Evolutionary conservation across 495 filamentous ascomycete genomes (phyloP).

Genomic region (Trichocladium uniseriatum): DNA sequence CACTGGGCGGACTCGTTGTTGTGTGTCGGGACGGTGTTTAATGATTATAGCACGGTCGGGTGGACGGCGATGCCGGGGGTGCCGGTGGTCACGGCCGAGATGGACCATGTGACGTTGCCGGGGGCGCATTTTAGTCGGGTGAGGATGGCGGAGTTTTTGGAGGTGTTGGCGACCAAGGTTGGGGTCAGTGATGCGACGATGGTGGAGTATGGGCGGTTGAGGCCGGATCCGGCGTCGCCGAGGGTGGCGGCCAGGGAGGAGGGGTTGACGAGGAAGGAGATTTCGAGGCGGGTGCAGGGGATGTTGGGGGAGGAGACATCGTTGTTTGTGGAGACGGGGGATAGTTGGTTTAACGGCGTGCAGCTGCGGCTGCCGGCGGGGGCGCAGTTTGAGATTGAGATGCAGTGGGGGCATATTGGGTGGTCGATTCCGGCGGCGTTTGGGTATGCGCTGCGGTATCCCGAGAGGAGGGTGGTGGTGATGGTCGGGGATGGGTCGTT

Average conservation of each 20-base stretch:
- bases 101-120: slow-evolving; percentile 19
- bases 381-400: slow-evolving; percentile 24
- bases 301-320: slow-evolving; percentile 6
- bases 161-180: slow-evolving; percentile 5
- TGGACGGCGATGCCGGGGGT: slow-evolving; percentile 20
- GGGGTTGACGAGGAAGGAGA: slow-evolving; percentile 16
- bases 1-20: slow-evolving; percentile 21
- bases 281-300: slow-evolving; percentile 11
- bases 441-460: slow-evolving; percentile 16
- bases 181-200: slow-evolving; percentile 13
- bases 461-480: slow-evolving; percentile 14
- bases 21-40: slow-evolving; percentile 18
- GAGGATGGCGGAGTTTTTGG: slow-evolving; percentile 15
- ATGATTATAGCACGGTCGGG: slow-evolving; percentile 21
- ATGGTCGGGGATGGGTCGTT: slow-evolving; percentile 24
- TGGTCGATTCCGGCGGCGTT: slow-evolving; percentile 22
- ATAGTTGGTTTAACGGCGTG: slow-evolving; percentile 23
- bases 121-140: slow-evolving; percentile 20
- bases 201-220: slow-evolving; percentile 18
- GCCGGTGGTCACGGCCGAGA: slow-evolving; percentile 14
- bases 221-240: slow-evolving; percentile 8
- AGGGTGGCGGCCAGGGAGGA: slow-evolving; percentile 7
- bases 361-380: slow-evolving; percentile 13
- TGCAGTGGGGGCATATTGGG: slow-evolving; percentile 26
- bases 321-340: slow-evolving; percentile 20